Evolutionary conservation across 495 filamentous ascomycete genomes (phyloP).

Genomic region (Podospora pseudopauciseta): DNA sequence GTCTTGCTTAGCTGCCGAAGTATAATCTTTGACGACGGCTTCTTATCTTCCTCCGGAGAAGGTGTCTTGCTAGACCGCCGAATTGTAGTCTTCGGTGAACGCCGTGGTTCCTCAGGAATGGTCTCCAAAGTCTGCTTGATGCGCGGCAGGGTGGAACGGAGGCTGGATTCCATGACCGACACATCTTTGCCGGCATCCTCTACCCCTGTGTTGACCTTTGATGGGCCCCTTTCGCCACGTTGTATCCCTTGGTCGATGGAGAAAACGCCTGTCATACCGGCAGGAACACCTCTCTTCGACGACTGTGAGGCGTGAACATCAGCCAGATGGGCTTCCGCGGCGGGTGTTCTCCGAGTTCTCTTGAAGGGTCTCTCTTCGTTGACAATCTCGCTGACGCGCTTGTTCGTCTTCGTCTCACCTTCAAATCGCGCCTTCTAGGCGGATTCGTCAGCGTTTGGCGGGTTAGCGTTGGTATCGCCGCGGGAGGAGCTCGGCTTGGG

Average conservation of each 20-base stretch:
- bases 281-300: not conserved
- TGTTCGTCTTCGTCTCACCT: not conserved
- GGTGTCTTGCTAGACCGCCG: not conserved
- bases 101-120: not conserved
- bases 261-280: not conserved
- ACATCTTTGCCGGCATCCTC: too few relatives aligned
- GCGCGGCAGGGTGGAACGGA: not conserved
- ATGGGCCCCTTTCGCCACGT: not conserved
- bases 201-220: not conserved
- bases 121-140: not conserved
- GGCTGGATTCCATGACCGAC: not conserved
- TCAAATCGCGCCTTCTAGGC: not conserved
- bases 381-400: not conserved
- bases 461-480: not conserved
- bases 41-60: not conserved
- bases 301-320: not conserved
- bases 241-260: not conserved
- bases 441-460: conserved; percentile 3
- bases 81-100: not conserved
- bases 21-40: not conserved
- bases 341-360: not conserved
- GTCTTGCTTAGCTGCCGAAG: not conserved
- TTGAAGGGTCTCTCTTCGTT: not conserved
- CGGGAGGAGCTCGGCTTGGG: conserved; percentile 9
- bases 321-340: not conserved